These are phyloP conservation scores for Nectriaceae sp. DNA, from an alignment of 2,329 filamentous ascomycete species.

Conservation along the genomic window DNA sequence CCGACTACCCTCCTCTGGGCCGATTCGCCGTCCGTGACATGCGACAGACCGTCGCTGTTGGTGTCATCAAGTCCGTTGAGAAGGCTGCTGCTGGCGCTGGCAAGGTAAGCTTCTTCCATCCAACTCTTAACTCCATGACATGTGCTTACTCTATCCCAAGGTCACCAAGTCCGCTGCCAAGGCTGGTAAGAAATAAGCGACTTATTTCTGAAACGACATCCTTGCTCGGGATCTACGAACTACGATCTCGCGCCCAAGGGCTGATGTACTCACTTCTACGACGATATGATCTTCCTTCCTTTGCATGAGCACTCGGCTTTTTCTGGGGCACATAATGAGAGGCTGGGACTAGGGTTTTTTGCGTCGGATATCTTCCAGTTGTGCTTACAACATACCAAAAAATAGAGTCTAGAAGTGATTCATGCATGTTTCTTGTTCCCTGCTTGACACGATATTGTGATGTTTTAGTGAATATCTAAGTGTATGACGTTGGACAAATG, in stretches of 20 bases:
- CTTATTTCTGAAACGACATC: constrained; percentile 29
- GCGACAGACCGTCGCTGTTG: constrained; percentile 86
- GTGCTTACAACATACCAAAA: constrained; percentile 48
- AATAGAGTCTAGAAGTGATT: constrained; percentile 52
- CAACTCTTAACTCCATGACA: background rate
- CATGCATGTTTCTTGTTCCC: constrained; percentile 19
- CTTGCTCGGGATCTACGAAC: constrained; percentile 26
- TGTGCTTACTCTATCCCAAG: constrained; percentile 24
- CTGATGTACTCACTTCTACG: constrained; percentile 47
- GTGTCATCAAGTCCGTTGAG: constrained; percentile 89
- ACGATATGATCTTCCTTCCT: constrained; percentile 46
- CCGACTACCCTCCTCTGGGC: constrained; percentile 98
- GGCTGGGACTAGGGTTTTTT: constrained; percentile 41
- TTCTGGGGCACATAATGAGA: constrained; percentile 47
- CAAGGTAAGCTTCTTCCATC: constrained; percentile 41
- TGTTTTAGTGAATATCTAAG: no score
- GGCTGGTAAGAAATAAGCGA: constrained; percentile 71
- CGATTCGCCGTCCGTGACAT: constrained; percentile 99
- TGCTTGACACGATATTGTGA: no score
- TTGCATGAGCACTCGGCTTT: constrained; percentile 47
- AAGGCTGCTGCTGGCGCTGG: constrained; percentile 59
- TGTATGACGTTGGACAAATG: no score
- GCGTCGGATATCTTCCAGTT: constrained; percentile 44
- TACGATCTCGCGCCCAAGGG: constrained; percentile 27
- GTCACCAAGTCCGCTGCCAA: constrained; percentile 73